Conservation (phyloP, 1,284 basidiomycete genomes). For the Tilletia caries region DNA sequence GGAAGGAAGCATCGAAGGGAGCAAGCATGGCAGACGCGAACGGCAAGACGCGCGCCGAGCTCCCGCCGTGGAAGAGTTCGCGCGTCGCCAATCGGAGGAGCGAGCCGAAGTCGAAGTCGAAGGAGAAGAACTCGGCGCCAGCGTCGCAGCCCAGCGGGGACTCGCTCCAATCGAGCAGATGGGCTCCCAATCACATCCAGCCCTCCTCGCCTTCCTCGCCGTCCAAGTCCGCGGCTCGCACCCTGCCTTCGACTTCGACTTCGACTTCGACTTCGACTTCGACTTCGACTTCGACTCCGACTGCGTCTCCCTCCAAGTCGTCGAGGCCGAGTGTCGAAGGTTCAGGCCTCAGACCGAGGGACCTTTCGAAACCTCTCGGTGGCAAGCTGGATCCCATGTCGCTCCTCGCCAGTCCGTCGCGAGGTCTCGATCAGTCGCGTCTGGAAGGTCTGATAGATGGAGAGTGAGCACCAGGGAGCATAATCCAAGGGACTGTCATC, state of each 20-base stretch:
- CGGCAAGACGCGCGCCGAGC: no score
- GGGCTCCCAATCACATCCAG: no score
- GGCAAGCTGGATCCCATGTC: conserved; percentile 30
- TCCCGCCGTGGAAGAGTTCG: no score
- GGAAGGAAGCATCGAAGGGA: no score
- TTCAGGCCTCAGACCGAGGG: conserved; percentile 14
- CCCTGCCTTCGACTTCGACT: no score
- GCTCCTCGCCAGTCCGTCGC: conserved; percentile 30
- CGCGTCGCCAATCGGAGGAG: no score
- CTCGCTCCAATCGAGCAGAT: no score
- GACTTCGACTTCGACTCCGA: neutral
- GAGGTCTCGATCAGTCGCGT: conserved; percentile 27
- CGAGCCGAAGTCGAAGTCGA: no score
- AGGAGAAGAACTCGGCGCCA: no score
- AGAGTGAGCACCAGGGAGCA: neutral
- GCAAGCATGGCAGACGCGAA: neutral
- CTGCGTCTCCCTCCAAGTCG: neutral
- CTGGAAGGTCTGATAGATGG: conserved; percentile 18
- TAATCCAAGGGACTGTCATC: neutral
- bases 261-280: neutral
- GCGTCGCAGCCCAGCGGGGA: no score
- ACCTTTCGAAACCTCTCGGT: conserved; percentile 21
- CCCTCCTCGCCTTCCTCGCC: no score
- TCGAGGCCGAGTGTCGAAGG: neutral
- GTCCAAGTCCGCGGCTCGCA: neutral